Evolutionary conservation across 495 filamentous ascomycete genomes (phyloP).

Genomic region (Coniosporium apollinis): DNA sequence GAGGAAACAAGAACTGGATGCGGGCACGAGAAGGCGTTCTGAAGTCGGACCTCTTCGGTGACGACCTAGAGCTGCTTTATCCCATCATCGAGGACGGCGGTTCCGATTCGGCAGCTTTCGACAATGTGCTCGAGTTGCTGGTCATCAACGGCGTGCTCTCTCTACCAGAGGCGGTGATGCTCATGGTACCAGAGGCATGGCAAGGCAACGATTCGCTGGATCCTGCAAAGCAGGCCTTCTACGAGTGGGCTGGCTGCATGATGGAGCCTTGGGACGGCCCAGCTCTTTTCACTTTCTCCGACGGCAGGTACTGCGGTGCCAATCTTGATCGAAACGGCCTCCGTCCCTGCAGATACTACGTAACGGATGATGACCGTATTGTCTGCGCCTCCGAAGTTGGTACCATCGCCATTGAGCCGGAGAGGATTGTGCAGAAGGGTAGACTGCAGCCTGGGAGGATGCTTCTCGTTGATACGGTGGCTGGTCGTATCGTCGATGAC

Average conservation of each 20-base stretch:
- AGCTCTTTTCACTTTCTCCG: conserved; percentile 93
- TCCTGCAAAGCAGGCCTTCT: conserved; percentile 92
- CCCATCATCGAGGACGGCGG: conserved; percentile 95
- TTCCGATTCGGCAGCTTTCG: conserved; percentile 95
- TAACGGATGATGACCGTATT: conserved; percentile 95
- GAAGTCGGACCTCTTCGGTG: conserved; percentile 81
- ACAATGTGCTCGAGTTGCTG: conserved; percentile 91
- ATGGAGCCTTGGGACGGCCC: conserved; percentile 99
- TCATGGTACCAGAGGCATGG: conserved; percentile 99
- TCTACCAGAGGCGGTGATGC: conserved; percentile 92
- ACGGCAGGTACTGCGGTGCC: conserved; percentile 94
- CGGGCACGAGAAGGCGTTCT: conserved; percentile 91
- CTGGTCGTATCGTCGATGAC: conserved; percentile 92
- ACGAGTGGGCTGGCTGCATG: conserved; percentile 98
- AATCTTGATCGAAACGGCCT: conserved; percentile 98
- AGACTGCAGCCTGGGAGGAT: conserved; percentile 92
- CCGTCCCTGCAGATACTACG: conserved; percentile 93
- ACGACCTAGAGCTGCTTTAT: conserved; percentile 81
- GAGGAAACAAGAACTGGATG: conserved; percentile 99
- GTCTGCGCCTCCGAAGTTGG: conserved; percentile 97
- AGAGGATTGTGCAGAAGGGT: conserved; percentile 85
- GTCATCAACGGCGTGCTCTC: conserved; percentile 96
- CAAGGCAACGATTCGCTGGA: conserved; percentile 89
- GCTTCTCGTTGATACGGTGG: conserved; percentile 90
- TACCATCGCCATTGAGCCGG: conserved; percentile 81